A percentile compares a stretch with the other conserved stretches of the same genome.
These are phyloP conservation scores for Mycena galopus DNA, from an alignment of 768 basidiomycete species.

Conservation along the genomic window DNA sequence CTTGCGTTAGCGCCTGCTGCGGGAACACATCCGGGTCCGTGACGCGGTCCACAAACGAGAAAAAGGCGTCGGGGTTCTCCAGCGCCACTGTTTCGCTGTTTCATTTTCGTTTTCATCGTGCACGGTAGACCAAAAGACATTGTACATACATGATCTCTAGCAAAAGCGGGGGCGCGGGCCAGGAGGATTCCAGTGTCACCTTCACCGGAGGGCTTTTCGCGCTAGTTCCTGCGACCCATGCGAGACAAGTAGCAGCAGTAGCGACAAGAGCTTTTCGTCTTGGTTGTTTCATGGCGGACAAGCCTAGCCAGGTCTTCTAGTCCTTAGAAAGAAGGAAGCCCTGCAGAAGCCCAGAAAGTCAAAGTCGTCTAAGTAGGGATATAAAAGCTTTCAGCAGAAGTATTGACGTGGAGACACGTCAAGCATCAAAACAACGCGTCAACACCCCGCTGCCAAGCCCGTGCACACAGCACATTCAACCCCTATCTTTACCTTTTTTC, in stretches of 20 bases:
- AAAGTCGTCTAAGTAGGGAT: not conserved
- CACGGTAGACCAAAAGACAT: conserved; percentile 20
- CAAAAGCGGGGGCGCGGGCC: conserved; percentile 72
- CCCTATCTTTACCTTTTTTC: too few species aligned
- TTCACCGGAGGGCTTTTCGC: conserved; percentile 63
- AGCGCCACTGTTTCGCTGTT: conserved; percentile 86
- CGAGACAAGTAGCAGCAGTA: conserved; percentile 1
- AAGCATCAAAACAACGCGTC: conserved; percentile 6
- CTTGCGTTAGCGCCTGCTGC: conserved; percentile 54
- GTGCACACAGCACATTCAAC: not conserved
- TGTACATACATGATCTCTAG: conserved; percentile 72
- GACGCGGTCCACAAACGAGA: conserved; percentile 78
- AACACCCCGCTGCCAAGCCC: not conserved
- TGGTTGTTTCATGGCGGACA: conserved; percentile 33
- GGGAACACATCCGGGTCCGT: conserved; percentile 62
- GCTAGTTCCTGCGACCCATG: conserved; percentile 6
- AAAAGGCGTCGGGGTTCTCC: conserved; percentile 81
- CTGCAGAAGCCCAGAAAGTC: not conserved
- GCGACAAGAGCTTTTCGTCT: conserved; percentile 9
- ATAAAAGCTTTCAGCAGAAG: not conserved
- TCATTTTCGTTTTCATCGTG: conserved; percentile 51
- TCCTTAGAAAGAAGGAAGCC: not conserved
- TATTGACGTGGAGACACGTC: not conserved
- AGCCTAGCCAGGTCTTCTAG: not conserved
- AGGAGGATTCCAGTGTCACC: conserved; percentile 72